Conservation (phyloP, 176 grass and related monocot genomes). For the Tillandsia fasciculata region DNA sequence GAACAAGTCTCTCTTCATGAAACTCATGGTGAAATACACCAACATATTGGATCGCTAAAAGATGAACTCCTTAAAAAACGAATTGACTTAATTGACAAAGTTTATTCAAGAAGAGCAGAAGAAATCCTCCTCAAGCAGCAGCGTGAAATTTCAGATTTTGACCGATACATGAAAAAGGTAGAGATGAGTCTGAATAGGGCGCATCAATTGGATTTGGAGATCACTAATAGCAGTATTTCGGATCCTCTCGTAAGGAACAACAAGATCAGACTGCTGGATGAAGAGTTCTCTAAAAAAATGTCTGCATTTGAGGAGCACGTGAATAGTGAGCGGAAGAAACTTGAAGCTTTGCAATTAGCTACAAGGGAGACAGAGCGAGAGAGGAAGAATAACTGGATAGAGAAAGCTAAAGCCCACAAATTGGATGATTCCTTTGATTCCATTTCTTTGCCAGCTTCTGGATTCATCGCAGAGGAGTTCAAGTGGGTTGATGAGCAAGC, state of each 20-base stretch:
- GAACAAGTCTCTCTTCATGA: slow-evolving; percentile 21
- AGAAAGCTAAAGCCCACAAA: slow-evolving; percentile 52
- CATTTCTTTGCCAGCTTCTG: slow-evolving; percentile 47
- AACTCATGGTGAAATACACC: slow-evolving; percentile 16
- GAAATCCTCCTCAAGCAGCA: slow-evolving; percentile 51
- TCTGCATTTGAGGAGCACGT: slow-evolving; percentile 51
- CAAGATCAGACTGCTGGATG: slow-evolving; percentile 34
- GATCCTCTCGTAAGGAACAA: slow-evolving; percentile 20
- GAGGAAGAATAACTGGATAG: slow-evolving; percentile 43
- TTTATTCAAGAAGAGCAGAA: slow-evolving; percentile 42
- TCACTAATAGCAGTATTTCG: slow-evolving; percentile 21
- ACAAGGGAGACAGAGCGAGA: slow-evolving; percentile 39
- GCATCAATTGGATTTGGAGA: slow-evolving; percentile 37
- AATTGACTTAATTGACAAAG: slow-evolving; percentile 54
- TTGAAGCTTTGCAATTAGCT: slow-evolving; percentile 46
- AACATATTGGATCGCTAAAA: slow-evolving; percentile 10
- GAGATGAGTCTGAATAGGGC: slow-evolving; percentile 27
- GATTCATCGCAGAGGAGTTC: slow-evolving; percentile 63
- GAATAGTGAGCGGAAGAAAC: slow-evolving; percentile 36
- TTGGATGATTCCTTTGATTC: slow-evolving; percentile 56
- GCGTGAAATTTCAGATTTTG: slow-evolving; percentile 32
- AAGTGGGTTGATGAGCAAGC: slow-evolving; percentile 22
- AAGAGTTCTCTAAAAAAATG: slow-evolving; percentile 46
- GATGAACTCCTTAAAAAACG: slow-evolving; percentile 37
- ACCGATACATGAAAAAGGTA: slow-evolving; percentile 37